Evolutionary conservation across 805 yeast species (phyloP), one percentile per base, ranked within the genome.

Genomic region (Spathaspora hagerdaliae): DNA sequence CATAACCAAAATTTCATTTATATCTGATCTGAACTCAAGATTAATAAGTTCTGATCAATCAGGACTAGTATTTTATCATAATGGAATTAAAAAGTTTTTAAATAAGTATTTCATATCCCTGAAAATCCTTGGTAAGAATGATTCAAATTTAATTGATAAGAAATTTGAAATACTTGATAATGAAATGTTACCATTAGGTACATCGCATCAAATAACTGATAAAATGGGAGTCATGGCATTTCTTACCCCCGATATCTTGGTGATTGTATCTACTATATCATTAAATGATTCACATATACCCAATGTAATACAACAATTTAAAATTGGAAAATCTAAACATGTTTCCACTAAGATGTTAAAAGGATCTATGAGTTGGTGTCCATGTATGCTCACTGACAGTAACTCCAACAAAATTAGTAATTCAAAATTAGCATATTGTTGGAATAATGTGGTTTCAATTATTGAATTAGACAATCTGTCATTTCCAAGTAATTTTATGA

Each of bases 351-450:
- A 14, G 3, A 38, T 32, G 7, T 14, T 45, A 3, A 19, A 41
- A 3, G 24, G 36, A 8, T 11, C 46, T 6, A 55, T 82, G 7
- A 62, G 76, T 12, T 85, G 92, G 94, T 82, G 70, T 52, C 94
- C 94, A 0, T 60, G 69, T 43, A 60, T 66, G 51, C 24, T 19
- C 2, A 29, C 29, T 8, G 15, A 47, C 46, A 31, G 51, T 51
- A 7, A 15, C 2, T 39, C 48, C 45, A 32, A 52, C 50, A 41
- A 46, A n/a, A 26, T 53, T 32, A 15, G 45, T 36, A 57, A 53
- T 53, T 56, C 88, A 0, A 64, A 73, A 47, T 59, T 87, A 36
- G 91, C 86, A 0, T 86, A 82, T 51, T 71, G 86, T 34, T 85
- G 89, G 85, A 70, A 79, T n/a, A 80, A 82, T 47, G 68, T 72